phyloP scores from a whole-genome alignment of 768 basidiomycete species.

The Termitomyces bulborhizus region DNA sequence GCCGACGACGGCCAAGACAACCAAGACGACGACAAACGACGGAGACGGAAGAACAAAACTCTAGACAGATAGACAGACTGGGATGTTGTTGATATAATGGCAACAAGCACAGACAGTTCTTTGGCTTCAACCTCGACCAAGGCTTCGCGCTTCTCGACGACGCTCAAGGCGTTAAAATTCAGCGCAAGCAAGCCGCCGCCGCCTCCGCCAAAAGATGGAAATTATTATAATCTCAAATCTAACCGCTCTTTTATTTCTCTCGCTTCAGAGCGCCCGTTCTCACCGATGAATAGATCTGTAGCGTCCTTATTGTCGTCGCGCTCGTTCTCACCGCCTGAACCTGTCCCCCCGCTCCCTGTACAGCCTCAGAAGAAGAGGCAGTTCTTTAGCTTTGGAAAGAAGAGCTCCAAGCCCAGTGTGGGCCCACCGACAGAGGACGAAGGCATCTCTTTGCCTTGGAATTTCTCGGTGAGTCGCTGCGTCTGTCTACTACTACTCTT shows the following conservation, averaged over 20 bases:
- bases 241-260: conserved; percentile 30
- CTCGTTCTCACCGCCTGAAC: not conserved
- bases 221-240: conserved; percentile 35
- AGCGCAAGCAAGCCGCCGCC: conserved; percentile 33
- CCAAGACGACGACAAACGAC: not conserved
- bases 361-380: conserved; percentile 28
- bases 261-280: no score
- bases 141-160: conserved; percentile 25
- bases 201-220: conserved; percentile 56
- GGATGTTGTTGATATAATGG: conserved; percentile 1
- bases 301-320: conserved; percentile 29
- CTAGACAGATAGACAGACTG: no score
- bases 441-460: conserved; percentile 65
- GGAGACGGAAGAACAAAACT: no score
- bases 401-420: conserved; percentile 21
- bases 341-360: not conserved
- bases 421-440: conserved; percentile 42
- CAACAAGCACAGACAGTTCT: conserved; percentile 18
- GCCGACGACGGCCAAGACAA: no score
- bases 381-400: conserved; percentile 38
- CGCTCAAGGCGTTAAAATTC: conserved; percentile 27
- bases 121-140: conserved; percentile 14
- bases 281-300: conserved; percentile 22
- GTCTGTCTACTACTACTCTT: not conserved
- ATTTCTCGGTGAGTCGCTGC: conserved; percentile 53